Evolutionary conservation across 345 rosid genomes (phyloP), one percentile per base, ranked within the genome.

Genomic region (Punica granatum): DNA sequence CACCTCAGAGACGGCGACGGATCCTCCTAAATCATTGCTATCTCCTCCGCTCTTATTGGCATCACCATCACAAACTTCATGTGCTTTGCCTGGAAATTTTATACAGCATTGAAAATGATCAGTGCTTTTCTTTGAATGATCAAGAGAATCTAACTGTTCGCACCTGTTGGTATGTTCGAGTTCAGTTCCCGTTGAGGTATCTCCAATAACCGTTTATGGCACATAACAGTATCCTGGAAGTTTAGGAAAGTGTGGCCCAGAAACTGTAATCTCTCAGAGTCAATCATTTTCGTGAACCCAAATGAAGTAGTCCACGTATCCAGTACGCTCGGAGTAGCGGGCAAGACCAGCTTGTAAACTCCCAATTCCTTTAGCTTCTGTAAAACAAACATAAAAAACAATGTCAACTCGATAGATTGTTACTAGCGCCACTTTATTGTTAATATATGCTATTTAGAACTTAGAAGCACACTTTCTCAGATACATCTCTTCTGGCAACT

Each of bases 301-400:
- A 88, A 88, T 23, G 77, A 76, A 21, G 67, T 49, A 21, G 76
- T 78, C 88, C 92, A 88, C 3, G 84, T 72, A 15, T 72, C 54
- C 4, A 88, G 33, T 13, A 68, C 64, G 42, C 51, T 37, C 25
- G 80, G 79, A 60, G 69, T 77, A 21, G 92, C 84, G 1, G 90
- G 90, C 49, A 88, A 67, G 62, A 79, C 41, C 56, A 88, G 67
- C 69, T 81, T 79, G 77, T 77, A 69, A 18, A 88, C 84, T 33
- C 85, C 88, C 56, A 83, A 51, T 67, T 64, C 71, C 46, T 19
- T 53, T 23, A 92, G 83, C 71, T 78, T 79, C 85, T 81, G 76
- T 42, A 73, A 67, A 74, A 41, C 2, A n/a, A n/a, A n/a, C n/a
- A n/a, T n/a, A n/a, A n/a, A n/a, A n/a, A n/a, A n/a, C n/a, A n/a